A percentile compares a stretch with the other conserved stretches of the same genome.
These are phyloP conservation scores for Pyrus communis DNA, from an alignment of 306 rosid genomes.

Conservation along the genomic window DNA sequence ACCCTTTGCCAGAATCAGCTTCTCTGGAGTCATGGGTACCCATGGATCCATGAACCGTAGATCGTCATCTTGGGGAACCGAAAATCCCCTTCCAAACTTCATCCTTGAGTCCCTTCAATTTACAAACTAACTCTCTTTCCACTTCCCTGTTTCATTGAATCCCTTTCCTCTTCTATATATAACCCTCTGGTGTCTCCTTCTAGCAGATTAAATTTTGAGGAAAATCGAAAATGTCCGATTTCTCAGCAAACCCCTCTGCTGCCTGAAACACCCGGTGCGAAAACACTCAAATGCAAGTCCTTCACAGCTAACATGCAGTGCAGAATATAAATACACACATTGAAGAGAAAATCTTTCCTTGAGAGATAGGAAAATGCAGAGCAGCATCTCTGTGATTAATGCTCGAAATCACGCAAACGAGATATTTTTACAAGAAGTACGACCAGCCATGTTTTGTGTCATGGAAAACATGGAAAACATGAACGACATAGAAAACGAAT, in stretches of 20 bases:
- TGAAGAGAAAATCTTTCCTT: not conserved
- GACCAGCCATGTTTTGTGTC: conserved; percentile 17
- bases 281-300: not conserved
- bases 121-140: not conserved
- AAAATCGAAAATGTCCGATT: not conserved
- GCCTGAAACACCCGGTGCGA: not conserved
- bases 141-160: not conserved
- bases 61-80: conserved; percentile 23
- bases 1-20: conserved; percentile 26
- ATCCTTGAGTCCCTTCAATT: conserved; percentile 25
- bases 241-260: not conserved
- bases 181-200: not conserved
- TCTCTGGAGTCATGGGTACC: conserved; percentile 50
- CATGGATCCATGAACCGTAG: conserved; percentile 25
- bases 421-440: conserved; percentile 8
- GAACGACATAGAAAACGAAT: conserved; percentile 13
- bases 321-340: not conserved
- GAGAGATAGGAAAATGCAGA: not conserved
- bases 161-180: not conserved
- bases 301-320: not conserved
- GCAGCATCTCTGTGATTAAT: not conserved
- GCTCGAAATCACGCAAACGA: not conserved
- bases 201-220: not conserved
- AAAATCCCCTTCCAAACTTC: conserved; percentile 34
- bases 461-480: conserved; percentile 32